Evolutionary conservation across 345 rosid species (phyloP).

Genomic region (Rhodamnia argentea): DNA sequence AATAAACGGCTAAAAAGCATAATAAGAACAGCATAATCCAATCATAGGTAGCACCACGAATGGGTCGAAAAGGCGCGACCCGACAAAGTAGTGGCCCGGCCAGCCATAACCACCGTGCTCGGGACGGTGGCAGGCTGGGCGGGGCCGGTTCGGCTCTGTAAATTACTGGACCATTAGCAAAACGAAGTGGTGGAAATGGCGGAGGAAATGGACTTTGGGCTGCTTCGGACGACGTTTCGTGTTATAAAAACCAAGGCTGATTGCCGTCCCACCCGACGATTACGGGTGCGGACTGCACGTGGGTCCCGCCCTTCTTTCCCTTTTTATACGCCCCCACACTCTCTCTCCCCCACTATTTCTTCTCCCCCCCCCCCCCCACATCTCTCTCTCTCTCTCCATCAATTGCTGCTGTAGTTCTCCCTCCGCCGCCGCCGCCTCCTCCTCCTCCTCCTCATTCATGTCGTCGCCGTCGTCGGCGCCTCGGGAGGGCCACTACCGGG

Average conservation of each 20-base stretch:
- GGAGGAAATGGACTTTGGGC: no score
- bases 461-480: not conserved
- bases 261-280: conserved; percentile 55
- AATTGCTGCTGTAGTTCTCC: not conserved
- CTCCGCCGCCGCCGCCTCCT: conserved; percentile 11
- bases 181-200: not conserved
- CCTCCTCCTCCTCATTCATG: no score
- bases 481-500: conserved; percentile 72
- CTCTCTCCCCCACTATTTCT: not conserved
- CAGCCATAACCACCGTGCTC: not conserved
- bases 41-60: no score
- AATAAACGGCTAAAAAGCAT: no score
- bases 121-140: not conserved
- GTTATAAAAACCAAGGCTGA: not conserved
- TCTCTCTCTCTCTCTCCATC: not conserved
- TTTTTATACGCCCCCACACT: not conserved
- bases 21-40: no score
- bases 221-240: not conserved
- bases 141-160: not conserved
- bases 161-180: not conserved
- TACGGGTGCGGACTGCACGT: conserved; percentile 41
- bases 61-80: not conserved
- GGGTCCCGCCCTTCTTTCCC: conserved; percentile 12
- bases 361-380: not conserved
- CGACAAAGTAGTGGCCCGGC: not conserved